A percentile compares a stretch with the other conserved stretches of the same genome.
Conservation (phyloP, 2,329 filamentous ascomycete species). For the Bipolaris zeicola region DNA sequence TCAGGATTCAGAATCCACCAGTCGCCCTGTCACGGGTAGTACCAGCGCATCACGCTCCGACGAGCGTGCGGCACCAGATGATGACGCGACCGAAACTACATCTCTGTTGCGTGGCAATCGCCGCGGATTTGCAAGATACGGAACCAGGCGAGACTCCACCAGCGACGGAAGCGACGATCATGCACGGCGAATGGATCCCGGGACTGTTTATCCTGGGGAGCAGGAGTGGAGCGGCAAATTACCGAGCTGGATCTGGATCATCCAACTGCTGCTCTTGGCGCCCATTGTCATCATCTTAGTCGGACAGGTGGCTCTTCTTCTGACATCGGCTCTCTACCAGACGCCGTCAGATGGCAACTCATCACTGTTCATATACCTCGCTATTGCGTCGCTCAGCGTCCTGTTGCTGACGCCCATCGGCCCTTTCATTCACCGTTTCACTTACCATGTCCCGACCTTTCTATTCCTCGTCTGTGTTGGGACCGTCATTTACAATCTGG, state of each 20-base stretch:
- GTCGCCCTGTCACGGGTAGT: conserved; percentile 42
- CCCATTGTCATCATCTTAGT: conserved; percentile 79
- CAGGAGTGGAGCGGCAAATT: conserved; percentile 83
- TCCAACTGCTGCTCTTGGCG: conserved; percentile 81
- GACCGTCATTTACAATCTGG: conserved; percentile 83
- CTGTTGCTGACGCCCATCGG: conserved; percentile 75
- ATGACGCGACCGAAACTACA: conserved; percentile 60
- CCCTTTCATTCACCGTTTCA: conserved; percentile 86
- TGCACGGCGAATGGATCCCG: conserved; percentile 42
- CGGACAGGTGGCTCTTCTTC: conserved; percentile 74
- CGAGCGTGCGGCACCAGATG: conserved; percentile 41
- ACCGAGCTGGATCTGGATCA: conserved; percentile 83
- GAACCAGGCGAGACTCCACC: conserved; percentile 47
- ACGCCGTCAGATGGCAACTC: conserved; percentile 83
- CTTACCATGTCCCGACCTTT: conserved; percentile 79
- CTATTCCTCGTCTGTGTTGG: conserved; percentile 73
- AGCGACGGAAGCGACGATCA: conserved; percentile 43
- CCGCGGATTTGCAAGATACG: conserved; percentile 62
- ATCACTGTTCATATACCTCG: conserved; percentile 72
- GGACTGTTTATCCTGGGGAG: conserved; percentile 66
- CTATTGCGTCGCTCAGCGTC: conserved; percentile 70
- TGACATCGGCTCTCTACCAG: conserved; percentile 75
- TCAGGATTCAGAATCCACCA: conserved; percentile 38
- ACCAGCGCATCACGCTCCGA: conserved; percentile 39
- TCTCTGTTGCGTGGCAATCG: conserved; percentile 60